Conservation (phyloP, 2,329 filamentous ascomycete genomes). For the Microdochium paspali region DNA sequence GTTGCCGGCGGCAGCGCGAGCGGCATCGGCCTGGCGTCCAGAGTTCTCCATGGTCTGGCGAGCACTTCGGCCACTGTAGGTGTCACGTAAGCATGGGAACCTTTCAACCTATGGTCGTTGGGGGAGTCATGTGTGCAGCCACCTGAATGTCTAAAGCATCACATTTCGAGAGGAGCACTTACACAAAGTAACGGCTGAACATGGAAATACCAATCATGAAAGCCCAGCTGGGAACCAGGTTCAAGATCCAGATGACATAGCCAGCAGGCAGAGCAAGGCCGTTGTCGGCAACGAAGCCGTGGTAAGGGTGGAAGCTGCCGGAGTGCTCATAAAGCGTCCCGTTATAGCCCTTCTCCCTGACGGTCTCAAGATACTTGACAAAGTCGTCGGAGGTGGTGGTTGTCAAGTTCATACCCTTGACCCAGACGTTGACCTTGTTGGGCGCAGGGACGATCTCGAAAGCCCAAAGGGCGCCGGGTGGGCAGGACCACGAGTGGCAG, state of each 20-base stretch:
- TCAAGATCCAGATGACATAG: slow-evolving; percentile 59
- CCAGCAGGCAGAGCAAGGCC: slow-evolving; percentile 54
- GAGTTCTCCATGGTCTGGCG: background rate
- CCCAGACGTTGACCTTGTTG: slow-evolving; percentile 53
- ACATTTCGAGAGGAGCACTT: slow-evolving; percentile 28
- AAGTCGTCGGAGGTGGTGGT: slow-evolving; percentile 57
- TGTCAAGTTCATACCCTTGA: slow-evolving; percentile 60
- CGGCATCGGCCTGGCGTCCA: background rate
- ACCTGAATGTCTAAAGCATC: too few relatives aligned
- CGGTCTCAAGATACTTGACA: slow-evolving; percentile 42
- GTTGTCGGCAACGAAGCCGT: slow-evolving; percentile 55
- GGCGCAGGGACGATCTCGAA: slow-evolving; percentile 58
- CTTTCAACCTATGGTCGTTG: background rate
- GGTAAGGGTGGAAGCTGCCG: slow-evolving; percentile 68
- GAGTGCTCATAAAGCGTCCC: slow-evolving; percentile 35
- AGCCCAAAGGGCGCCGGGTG: slow-evolving; percentile 56
- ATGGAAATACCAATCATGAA: slow-evolving; percentile 72
- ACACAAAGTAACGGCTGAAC: slow-evolving; percentile 68
- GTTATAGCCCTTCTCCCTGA: slow-evolving; percentile 26
- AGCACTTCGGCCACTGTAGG: background rate
- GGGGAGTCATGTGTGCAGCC: background rate
- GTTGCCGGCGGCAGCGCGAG: background rate
- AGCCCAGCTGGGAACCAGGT: slow-evolving; percentile 61
- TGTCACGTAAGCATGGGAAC: background rate
- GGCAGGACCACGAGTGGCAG: slow-evolving; percentile 64